Conservation (phyloP, 2,329 filamentous ascomycete species). For the Xylariaceae sp. region DNA sequence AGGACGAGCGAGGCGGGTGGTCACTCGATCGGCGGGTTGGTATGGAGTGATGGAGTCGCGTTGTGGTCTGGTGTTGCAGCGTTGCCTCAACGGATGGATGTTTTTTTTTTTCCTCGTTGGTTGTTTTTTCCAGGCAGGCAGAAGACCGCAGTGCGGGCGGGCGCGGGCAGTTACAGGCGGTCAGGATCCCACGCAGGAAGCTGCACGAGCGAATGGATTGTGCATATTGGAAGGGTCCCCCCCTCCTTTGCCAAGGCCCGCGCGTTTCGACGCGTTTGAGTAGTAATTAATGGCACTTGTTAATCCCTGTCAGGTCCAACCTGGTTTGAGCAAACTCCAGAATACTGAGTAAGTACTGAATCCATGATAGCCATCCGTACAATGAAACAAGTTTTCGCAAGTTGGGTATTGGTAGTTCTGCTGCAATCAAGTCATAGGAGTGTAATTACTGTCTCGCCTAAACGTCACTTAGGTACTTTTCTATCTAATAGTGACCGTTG, state of each 20-base stretch:
- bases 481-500: too few species aligned
- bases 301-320: not conserved
- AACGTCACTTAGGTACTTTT: too few species aligned
- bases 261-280: not conserved
- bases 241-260: not conserved
- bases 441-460: too few species aligned
- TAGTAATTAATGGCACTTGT: not conserved
- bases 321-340: too few species aligned
- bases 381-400: too few species aligned
- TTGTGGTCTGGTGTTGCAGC: conserved; percentile 1
- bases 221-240: not conserved
- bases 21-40: not conserved
- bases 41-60: not conserved
- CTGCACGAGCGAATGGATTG: too few species aligned
- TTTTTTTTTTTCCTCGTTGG: not conserved
- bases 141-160: too few species aligned
- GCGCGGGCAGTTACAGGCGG: not conserved
- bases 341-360: too few species aligned
- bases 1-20: not conserved
- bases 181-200: not conserved
- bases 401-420: too few species aligned
- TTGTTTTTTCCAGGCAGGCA: conserved; percentile 3
- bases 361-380: too few species aligned
- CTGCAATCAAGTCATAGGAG: too few species aligned
- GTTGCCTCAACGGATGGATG: conserved; percentile 7